Evolutionary conservation across 2,329 filamentous ascomycete genomes (phyloP), one percentile per base, ranked within the genome.

Genomic region (Fusarium transvaalense): DNA sequence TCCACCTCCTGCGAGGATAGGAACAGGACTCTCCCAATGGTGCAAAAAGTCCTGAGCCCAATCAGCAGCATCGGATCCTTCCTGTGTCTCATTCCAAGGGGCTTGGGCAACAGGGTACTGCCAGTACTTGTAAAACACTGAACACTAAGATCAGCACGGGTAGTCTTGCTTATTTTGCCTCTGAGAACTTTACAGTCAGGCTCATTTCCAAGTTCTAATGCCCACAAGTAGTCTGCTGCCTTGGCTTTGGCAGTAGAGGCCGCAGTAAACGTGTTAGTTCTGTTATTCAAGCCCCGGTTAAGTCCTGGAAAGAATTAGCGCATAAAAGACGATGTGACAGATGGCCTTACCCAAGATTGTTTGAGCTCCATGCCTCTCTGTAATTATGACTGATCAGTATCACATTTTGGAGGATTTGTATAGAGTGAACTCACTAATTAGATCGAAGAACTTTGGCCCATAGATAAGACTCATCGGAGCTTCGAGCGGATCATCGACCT

Each of bases 121-220:
- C 31, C 23, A 55, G n/a, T 55, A 55, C 12, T 55, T 48, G 7
- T 17, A 55, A 10, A 47, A 55, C 10, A 55, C 52, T 55, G 13
- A 27, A 6, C 6, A 3, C 10, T 0, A n/a, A 43, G 25, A 15
- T 54, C 3, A 45, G 13, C 3, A 43, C 9, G 14, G 12, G 12
- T 8, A 17, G 10, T 6, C 4, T 15, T n/a, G 2, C 9, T 1
- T 6, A n/a, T 10, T 4, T 3, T 8, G n/a, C 10, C n/a, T 10
- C 31, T 13, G 4, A 10, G 4, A 13, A 6, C 14, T n/a, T 10
- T 37, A 48, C 31, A 27, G n/a, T 55, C 52, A 23, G 41, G 52
- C 23, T 55, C 31, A 13, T 47, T 55, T 10, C 31, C 31, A 0
- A 55, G 52, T 29, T 55, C 31, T 1, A 55, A 27, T 6, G 29